Base-by-base conservation (phyloP, 2,329 filamentous ascomycete species). In the Coniochaeta sp. region DNA sequence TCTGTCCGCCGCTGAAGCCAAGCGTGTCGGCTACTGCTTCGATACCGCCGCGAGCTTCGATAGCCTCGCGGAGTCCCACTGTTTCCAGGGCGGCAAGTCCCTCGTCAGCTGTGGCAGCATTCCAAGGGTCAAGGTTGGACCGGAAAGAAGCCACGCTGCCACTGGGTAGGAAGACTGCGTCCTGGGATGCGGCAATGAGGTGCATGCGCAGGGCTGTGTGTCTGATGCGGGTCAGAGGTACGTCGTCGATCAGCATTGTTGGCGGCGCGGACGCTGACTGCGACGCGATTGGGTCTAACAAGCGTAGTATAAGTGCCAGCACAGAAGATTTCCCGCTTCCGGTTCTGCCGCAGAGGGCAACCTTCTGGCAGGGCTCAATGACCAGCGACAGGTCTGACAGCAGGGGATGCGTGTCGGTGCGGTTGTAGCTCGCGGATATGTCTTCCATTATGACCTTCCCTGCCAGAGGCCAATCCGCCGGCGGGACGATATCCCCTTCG, bases 181-280 rank as follows among this genome's bases (percentile, higher is more conserved):
- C 73, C 57, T 76, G 72, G 0, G 73, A 71, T 3, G 75, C 58
- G 3, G 68, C 66, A 42, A 72, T 69, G 26, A 75, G 62, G 4
- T 66, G 67, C 26, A 63, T 62, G 4, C 72, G 69, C 1, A 75
- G 61, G 0, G 58, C 54, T 1, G 56, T 8, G 2, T 70, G 62
- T 31, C 68, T 54, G 3, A 75, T 59, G 10, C 57, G 58, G 22
- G 61, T 48, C 0, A 67, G 63, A 0, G 60, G 53, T 1, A 61
- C 54, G 47, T 58, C 57, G 48, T 75, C 71, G 49, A 75, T 71
- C 0, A 51, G 18, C 4, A 49, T 49, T 14, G 31, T 38, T 5
- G 35, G 14, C 20, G 20, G 20, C 12, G 69, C 64, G 26, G 55
- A 58, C 3, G 61, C 57, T 3, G 57, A 50, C 6, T 51, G 60